Conservation (phyloP, 371 early-diverging fungal species). For the Zychaea mexicana region DNA sequence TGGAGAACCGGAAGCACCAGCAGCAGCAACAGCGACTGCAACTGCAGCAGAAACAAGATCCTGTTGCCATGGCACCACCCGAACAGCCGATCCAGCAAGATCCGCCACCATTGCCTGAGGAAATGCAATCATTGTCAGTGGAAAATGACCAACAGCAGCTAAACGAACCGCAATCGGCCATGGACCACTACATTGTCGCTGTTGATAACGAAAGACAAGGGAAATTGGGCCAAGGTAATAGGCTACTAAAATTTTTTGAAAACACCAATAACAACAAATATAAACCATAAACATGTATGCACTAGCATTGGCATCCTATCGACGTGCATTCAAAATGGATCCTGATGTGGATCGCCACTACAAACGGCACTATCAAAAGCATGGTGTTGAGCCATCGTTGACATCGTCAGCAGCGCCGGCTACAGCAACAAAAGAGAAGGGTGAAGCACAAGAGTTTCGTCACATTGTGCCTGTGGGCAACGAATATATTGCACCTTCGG, state of each 20-base stretch:
- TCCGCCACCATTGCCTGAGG: neutral
- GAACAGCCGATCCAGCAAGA: neutral
- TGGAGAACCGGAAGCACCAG: constrained; percentile 22
- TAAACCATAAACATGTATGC: neutral
- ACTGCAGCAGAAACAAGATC: constrained; percentile 6
- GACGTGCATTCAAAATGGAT: constrained; percentile 56
- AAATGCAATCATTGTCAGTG: constrained; percentile 11
- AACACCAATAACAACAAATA: neutral
- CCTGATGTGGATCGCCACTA: constrained; percentile 49
- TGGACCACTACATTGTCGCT: constrained; percentile 53
- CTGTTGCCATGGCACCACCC: neutral
- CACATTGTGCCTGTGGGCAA: constrained; percentile 43
- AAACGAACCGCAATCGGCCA: constrained; percentile 29
- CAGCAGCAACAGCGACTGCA: constrained; percentile 8
- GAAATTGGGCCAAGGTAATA: constrained; percentile 51
- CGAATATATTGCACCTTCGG: constrained; percentile 36
- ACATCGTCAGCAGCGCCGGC: constrained; percentile 1
- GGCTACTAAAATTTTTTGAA: neutral
- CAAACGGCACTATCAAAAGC: constrained; percentile 36
- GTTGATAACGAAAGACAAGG: constrained; percentile 54
- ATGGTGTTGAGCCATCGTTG: constrained; percentile 23
- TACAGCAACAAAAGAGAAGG: neutral
- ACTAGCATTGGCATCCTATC: constrained; percentile 52
- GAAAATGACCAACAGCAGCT: constrained; percentile 11
- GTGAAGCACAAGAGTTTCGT: constrained; percentile 21